These are phyloP conservation scores for Maudiozyma barnettii DNA, from an alignment of 805 yeast genomes.

Conservation along the genomic window DNA sequence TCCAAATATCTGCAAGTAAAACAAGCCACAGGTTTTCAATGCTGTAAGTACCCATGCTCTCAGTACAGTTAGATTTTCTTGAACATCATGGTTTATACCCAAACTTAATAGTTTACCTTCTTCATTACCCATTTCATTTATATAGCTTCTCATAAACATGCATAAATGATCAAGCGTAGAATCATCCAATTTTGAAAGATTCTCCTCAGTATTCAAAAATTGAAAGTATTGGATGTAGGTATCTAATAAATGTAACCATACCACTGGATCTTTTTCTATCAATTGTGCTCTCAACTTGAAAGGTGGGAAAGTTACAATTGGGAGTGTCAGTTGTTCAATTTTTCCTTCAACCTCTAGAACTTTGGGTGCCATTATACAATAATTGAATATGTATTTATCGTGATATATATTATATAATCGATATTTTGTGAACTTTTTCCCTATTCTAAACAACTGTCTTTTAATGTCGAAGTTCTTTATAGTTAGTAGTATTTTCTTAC, in stretches of 20 bases:
- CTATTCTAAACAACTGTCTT: too few species aligned
- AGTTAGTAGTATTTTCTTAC: too few species aligned
- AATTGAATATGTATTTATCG: too few species aligned
- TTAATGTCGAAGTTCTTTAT: too few species aligned
- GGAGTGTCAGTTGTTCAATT: conserved; percentile 30
- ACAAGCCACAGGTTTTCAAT: conserved; percentile 43
- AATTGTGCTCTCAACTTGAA: conserved; percentile 65
- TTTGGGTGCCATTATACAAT: background rate
- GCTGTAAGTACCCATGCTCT: conserved; percentile 42
- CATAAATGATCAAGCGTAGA: conserved; percentile 51
- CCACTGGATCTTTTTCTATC: conserved; percentile 75
- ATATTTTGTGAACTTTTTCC: too few species aligned
- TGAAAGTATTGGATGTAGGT: conserved; percentile 48
- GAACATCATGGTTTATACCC: conserved; percentile 65
- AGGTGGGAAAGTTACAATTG: conserved; percentile 66
- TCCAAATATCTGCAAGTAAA: conserved; percentile 49
- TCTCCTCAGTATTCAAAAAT: conserved; percentile 26
- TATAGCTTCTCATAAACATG: conserved; percentile 45
- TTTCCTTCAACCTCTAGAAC: conserved; percentile 16
- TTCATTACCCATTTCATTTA: conserved; percentile 55
- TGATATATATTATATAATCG: too few species aligned
- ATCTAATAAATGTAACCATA: conserved; percentile 66
- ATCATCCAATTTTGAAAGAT: conserved; percentile 36
- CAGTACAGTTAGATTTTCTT: conserved; percentile 40
- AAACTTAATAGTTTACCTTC: conserved; percentile 51